A percentile compares a stretch with the other conserved stretches of the same genome.
Evolutionary conservation across 805 yeast species (phyloP).

Genomic region (Yamadazyma philogaea): DNA sequence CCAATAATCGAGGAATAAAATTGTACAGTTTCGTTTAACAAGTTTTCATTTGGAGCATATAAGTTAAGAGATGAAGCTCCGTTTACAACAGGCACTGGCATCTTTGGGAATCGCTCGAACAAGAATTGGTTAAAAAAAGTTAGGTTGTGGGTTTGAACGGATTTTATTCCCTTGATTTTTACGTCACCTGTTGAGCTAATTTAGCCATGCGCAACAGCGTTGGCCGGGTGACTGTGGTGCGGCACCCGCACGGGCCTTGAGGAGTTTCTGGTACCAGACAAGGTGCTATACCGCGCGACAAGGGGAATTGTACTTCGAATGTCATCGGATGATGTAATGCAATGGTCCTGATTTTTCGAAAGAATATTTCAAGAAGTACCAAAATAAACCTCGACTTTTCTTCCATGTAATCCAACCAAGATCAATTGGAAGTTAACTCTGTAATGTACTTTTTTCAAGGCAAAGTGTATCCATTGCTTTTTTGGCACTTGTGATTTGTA

Average conservation of each 20-base stretch:
- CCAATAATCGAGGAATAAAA: constrained; percentile 56
- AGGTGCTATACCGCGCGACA: not conserved
- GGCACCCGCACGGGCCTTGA: not conserved
- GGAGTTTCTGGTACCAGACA: not conserved
- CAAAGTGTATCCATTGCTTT: too few relatives aligned
- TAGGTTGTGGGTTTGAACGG: not conserved
- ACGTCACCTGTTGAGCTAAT: constrained; percentile 8
- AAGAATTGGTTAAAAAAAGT: not conserved
- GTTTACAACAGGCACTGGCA: constrained; percentile 45
- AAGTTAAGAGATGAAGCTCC: constrained; percentile 54
- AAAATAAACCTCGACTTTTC: too few relatives aligned
- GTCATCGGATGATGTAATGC: constrained; percentile 5
- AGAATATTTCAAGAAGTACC: too few relatives aligned
- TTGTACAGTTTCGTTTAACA: constrained; percentile 44
- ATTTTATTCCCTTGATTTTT: constrained; percentile 3
- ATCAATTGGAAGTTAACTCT: not conserved
- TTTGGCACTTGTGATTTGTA: not conserved
- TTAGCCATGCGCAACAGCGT: not conserved
- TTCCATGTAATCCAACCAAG: not conserved
- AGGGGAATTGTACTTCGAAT: not conserved
- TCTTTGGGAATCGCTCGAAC: constrained; percentile 4
- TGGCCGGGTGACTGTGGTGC: constrained; percentile 10
- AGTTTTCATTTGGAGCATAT: constrained; percentile 47
- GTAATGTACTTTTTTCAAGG: too few relatives aligned
- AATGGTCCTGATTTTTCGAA: too few relatives aligned